Conservation (phyloP, 2,329 filamentous ascomycete species). For the Fusarium mundagurra region DNA sequence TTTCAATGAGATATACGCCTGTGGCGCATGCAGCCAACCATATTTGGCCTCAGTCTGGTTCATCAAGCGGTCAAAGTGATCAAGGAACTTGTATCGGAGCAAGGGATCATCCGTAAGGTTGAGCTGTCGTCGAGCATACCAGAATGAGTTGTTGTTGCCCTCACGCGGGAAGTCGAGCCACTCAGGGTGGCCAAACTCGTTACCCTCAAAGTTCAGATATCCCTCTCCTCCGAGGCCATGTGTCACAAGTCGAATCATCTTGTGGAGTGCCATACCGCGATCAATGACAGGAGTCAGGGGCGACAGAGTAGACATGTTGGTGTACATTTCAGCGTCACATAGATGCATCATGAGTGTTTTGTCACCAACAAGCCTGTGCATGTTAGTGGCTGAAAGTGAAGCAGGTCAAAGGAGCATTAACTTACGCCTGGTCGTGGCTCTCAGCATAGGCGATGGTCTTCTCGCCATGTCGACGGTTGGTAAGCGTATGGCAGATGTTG, state of each 20-base stretch:
- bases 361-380: constrained; percentile 84
- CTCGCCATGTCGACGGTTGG: constrained; percentile 92
- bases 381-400: constrained; percentile 36
- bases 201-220: constrained; percentile 98
- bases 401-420: constrained; percentile 38
- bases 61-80: constrained; percentile 94
- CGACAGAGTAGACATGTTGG: constrained; percentile 89
- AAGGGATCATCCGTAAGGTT: constrained; percentile 89
- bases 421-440: constrained; percentile 96
- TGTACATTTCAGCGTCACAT: constrained; percentile 96
- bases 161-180: constrained; percentile 98
- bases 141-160: constrained; percentile 92
- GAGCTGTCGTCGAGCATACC: constrained; percentile 92
- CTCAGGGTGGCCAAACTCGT: constrained; percentile 98
- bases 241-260: constrained; percentile 95
- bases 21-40: constrained; percentile 85
- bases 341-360: constrained; percentile 98
- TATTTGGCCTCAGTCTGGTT: constrained; percentile 87
- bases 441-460: constrained; percentile 99
- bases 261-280: constrained; percentile 91
- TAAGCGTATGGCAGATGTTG: constrained; percentile 85
- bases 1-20: constrained; percentile 94
- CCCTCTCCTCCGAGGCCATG: constrained; percentile 93
- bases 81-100: constrained; percentile 89
- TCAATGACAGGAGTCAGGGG: constrained; percentile 90